These are phyloP conservation scores for Myxozyma monticola DNA, from an alignment of 805 yeast genomes.

Conservation along the genomic window DNA sequence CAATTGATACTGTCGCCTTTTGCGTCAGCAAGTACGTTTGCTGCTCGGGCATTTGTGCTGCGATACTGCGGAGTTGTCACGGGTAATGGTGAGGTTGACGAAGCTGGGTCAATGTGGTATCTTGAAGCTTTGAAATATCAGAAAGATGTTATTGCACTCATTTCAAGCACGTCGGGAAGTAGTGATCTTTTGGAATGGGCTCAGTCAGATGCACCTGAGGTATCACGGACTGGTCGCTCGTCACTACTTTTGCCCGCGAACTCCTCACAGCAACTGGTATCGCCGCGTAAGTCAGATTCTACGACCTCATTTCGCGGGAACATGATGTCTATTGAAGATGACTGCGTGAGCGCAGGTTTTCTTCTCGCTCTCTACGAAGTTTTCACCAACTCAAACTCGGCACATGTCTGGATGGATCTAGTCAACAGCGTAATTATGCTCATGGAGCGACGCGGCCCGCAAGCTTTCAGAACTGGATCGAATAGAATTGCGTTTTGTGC, in stretches of 20 bases:
- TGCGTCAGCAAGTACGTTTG: constrained; percentile 10
- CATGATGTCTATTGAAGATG: too few relatives aligned
- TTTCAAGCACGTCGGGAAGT: too few relatives aligned
- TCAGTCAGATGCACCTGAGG: too few relatives aligned
- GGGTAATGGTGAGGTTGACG: constrained; percentile 2
- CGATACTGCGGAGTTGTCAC: constrained; percentile 8
- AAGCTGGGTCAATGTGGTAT: constrained; percentile 13
- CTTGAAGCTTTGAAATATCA: constrained; percentile 9
- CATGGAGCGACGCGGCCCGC: background rate
- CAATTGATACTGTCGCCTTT: constrained; percentile 9
- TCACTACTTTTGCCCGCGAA: too few relatives aligned
- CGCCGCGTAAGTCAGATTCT: background rate
- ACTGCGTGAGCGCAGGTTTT: constrained; percentile 10
- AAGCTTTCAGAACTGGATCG: background rate
- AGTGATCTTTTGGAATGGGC: too few relatives aligned
- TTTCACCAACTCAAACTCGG: background rate
- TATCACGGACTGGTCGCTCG: too few relatives aligned
- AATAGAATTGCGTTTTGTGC: background rate
- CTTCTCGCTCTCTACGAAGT: constrained; percentile 17
- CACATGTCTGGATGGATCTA: background rate
- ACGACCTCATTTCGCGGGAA: too few relatives aligned
- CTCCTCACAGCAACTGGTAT: too few relatives aligned
- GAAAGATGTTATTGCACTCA: constrained; percentile 2
- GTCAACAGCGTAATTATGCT: background rate
- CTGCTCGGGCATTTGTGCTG: constrained; percentile 12